Evolutionary conservation across 495 filamentous ascomycete species (phyloP).

Genomic region (Daldinia concentrica): DNA sequence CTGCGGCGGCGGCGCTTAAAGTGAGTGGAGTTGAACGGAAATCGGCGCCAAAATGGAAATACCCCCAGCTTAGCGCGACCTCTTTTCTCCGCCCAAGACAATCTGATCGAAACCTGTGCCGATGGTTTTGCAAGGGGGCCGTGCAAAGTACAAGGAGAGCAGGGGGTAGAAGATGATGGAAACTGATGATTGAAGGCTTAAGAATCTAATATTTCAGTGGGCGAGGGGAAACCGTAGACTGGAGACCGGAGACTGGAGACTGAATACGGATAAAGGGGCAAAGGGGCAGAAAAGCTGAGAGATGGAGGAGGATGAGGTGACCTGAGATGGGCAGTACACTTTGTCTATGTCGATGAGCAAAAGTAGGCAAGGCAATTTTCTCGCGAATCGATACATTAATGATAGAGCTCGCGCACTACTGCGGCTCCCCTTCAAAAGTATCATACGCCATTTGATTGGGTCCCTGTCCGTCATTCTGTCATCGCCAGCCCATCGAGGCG

Average conservation of each 20-base stretch:
- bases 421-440: conserved; percentile 30
- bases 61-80: conserved; percentile 33
- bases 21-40: conserved; percentile 35
- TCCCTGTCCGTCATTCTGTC: conserved; percentile 35
- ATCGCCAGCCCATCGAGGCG: conserved; percentile 35
- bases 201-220: conserved; percentile 25
- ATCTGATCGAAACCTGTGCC: conserved; percentile 42
- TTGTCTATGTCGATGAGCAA: not conserved
- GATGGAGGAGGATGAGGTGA: conserved; percentile 22
- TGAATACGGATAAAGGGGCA: conserved; percentile 26
- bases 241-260: not conserved
- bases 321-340: conserved; percentile 37
- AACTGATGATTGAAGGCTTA: conserved; percentile 16
- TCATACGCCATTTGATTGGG: conserved; percentile 30
- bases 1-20: conserved; percentile 42
- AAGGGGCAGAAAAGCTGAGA: conserved; percentile 16
- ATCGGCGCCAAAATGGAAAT: conserved; percentile 42
- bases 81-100: conserved; percentile 22
- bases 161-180: conserved; percentile 16
- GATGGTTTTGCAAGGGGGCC: conserved; percentile 41
- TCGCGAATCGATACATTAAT: conserved; percentile 34
- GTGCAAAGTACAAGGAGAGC: conserved; percentile 32
- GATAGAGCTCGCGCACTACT: conserved; percentile 46
- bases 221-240: conserved; percentile 7
- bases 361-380: conserved; percentile 31